Conservation (phyloP, 768 basidiomycete species). For the Lyophyllum decastes region DNA sequence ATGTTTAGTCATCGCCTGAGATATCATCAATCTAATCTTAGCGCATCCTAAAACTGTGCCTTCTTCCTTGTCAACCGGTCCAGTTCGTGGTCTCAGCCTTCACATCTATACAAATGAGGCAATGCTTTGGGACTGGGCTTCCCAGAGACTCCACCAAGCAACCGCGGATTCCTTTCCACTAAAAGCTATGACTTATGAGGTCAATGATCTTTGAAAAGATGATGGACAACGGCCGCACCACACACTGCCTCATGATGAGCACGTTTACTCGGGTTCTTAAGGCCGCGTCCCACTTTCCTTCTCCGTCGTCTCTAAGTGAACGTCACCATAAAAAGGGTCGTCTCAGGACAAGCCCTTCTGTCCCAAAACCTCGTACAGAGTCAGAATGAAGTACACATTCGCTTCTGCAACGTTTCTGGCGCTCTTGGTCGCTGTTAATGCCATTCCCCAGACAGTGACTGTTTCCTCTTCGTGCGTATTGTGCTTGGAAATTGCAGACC, state of each 20-base stretch:
- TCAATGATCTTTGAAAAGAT: neutral
- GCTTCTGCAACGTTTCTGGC: neutral
- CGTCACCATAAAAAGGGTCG: neutral
- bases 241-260: neutral
- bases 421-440: neutral
- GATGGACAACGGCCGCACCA: neutral
- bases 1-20: too few species aligned
- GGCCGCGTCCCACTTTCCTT: neutral
- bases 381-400: neutral
- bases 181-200: neutral
- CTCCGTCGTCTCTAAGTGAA: neutral
- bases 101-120: too few species aligned
- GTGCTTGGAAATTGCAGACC: neutral
- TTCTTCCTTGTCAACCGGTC: too few species aligned
- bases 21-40: too few species aligned
- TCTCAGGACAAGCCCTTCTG: neutral
- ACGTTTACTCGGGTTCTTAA: neutral
- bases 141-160: too few species aligned
- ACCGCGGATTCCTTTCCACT: too few species aligned
- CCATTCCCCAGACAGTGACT: neutral
- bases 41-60: too few species aligned
- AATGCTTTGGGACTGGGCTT: too few species aligned
- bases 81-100: too few species aligned
- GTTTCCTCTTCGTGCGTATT: neutral
- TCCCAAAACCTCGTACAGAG: neutral